Percentiles rank a stretch among this genome's conserved stretches.
Conservation (phyloP, 106 monocot species). For the Chionographis japonica region DNA sequence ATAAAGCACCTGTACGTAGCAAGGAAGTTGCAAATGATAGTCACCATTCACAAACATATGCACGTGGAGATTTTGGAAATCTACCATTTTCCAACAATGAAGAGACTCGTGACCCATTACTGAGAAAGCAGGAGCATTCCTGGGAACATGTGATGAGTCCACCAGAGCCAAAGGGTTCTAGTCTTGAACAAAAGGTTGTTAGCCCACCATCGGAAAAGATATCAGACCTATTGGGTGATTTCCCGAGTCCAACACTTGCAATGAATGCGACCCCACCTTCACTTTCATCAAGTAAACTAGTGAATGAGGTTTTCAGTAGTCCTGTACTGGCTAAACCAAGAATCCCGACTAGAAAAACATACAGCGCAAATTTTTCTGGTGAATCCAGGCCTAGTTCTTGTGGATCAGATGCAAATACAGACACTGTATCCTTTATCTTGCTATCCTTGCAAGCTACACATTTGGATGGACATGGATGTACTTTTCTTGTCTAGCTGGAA, state of each 20-base stretch:
- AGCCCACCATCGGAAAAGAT: constrained; percentile 13
- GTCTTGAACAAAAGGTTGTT: constrained; percentile 6
- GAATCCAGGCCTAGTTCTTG: constrained; percentile 19
- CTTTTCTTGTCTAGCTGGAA: constrained; percentile 2
- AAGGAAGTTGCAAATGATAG: constrained; percentile 11
- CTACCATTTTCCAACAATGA: constrained; percentile 8
- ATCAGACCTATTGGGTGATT: constrained; percentile 23
- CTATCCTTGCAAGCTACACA: background rate
- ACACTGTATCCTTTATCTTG: constrained; percentile 62
- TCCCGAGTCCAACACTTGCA: constrained; percentile 68
- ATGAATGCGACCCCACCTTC: constrained; percentile 29
- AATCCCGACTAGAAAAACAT: background rate
- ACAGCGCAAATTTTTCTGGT: constrained; percentile 15
- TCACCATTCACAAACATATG: constrained; percentile 16
- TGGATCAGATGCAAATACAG: constrained; percentile 26
- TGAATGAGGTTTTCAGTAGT: constrained; percentile 17
- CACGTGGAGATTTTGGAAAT: constrained; percentile 6
- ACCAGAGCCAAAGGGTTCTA: constrained; percentile 11
- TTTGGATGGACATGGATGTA: background rate
- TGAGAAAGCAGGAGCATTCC: constrained; percentile 12
- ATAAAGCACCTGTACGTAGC: no score
- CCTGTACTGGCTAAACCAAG: background rate
- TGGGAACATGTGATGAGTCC: constrained; percentile 17
- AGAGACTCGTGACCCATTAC: constrained; percentile 13
- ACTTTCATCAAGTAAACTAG: constrained; percentile 8